Conservation (phyloP, 2,329 filamentous ascomycete genomes). For the Colletotrichum karsti region DNA sequence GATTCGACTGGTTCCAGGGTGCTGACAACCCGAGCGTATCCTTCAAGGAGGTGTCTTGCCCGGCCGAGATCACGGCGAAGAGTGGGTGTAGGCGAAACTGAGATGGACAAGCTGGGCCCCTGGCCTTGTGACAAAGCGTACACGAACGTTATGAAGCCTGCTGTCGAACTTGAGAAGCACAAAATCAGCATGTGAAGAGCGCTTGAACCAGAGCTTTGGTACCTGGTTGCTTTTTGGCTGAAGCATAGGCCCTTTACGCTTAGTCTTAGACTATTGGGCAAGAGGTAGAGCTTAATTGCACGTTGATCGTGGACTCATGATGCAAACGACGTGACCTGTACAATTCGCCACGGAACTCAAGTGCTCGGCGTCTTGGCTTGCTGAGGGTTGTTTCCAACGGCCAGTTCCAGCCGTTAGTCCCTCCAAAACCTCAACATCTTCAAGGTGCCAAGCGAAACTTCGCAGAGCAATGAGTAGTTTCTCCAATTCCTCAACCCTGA, state of each 20-base stretch:
- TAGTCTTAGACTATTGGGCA: too few relatives aligned
- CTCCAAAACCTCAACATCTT: too few relatives aligned
- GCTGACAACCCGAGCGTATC: conserved; percentile 65
- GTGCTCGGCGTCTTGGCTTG: not conserved
- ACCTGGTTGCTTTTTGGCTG: not conserved
- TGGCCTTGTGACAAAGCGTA: too few relatives aligned
- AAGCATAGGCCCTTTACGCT: too few relatives aligned
- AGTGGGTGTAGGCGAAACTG: conserved; percentile 43
- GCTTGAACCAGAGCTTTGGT: not conserved
- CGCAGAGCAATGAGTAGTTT: too few relatives aligned
- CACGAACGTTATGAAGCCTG: not conserved
- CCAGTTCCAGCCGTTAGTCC: too few relatives aligned
- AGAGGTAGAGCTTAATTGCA: too few relatives aligned
- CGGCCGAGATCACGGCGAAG: conserved; percentile 53
- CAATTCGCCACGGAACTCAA: not conserved
- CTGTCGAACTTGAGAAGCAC: not conserved
- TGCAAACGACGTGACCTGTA: not conserved
- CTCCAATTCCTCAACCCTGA: not conserved
- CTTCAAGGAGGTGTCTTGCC: conserved; percentile 66
- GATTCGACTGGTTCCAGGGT: conserved; percentile 70
- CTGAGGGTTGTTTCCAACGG: too few relatives aligned
- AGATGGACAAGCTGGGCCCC: not conserved
- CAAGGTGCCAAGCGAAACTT: too few relatives aligned
- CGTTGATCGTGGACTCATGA: not conserved
- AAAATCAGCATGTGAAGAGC: not conserved